phyloP scores from a whole-genome alignment of 495 filamentous ascomycete species.

The Penicillium tannophilum region DNA sequence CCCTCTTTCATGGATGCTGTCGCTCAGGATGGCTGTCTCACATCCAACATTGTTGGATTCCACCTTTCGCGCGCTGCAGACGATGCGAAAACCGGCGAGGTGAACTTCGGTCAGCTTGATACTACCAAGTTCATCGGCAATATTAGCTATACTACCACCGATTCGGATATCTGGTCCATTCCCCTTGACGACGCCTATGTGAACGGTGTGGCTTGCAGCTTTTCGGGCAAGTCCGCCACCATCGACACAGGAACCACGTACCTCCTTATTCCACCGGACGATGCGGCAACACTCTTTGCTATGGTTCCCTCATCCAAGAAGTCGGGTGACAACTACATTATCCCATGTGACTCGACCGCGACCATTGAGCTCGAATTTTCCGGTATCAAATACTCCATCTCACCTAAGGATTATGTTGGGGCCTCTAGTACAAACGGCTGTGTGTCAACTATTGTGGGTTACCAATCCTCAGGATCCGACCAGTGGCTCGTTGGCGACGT shows the following conservation, averaged over 20 bases:
- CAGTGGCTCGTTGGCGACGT: slow-evolving; percentile 80
- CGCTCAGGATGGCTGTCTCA: slow-evolving; percentile 55
- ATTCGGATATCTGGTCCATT: slow-evolving; percentile 64
- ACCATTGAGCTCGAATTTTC: slow-evolving; percentile 56
- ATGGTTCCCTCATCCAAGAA: slow-evolving; percentile 60
- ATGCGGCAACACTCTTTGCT: slow-evolving; percentile 65
- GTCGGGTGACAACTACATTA: slow-evolving; percentile 57
- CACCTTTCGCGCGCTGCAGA: slow-evolving; percentile 66
- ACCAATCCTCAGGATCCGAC: slow-evolving; percentile 47
- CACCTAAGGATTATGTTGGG: slow-evolving; percentile 70
- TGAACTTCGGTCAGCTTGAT: slow-evolving; percentile 76
- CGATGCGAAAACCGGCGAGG: slow-evolving; percentile 66
- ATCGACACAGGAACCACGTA: slow-evolving; percentile 85
- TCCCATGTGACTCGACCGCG: slow-evolving; percentile 70
- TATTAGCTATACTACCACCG: slow-evolving; percentile 61
- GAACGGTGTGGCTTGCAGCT: slow-evolving; percentile 52
- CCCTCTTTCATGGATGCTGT: slow-evolving; percentile 67
- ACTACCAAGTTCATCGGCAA: slow-evolving; percentile 63
- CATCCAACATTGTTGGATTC: slow-evolving; percentile 67
- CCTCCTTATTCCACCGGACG: slow-evolving; percentile 64
- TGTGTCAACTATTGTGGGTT: slow-evolving; percentile 62
- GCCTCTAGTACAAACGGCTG: slow-evolving; percentile 49
- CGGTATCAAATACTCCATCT: slow-evolving; percentile 62
- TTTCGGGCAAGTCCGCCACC: slow-evolving; percentile 59
- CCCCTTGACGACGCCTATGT: slow-evolving; percentile 62